These are phyloP conservation scores for Penicillium sp. DNA, from an alignment of 2,329 filamentous ascomycete species.

Conservation along the genomic window DNA sequence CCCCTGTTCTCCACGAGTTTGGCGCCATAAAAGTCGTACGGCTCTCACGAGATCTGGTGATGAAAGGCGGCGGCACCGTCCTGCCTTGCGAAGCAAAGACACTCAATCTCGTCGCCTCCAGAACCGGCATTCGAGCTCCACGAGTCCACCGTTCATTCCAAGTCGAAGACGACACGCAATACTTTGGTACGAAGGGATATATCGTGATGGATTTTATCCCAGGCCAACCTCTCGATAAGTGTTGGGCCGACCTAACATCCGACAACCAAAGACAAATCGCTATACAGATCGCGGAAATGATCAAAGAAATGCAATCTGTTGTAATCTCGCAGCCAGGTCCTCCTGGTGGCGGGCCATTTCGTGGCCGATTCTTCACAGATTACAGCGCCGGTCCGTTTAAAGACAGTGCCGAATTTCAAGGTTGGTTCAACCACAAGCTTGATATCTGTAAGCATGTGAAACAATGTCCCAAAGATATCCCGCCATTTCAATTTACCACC, in stretches of 20 bases:
- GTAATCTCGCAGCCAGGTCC: slow-evolving; percentile 6
- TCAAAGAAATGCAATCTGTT: slow-evolving; percentile 18
- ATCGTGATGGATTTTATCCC: slow-evolving; percentile 26
- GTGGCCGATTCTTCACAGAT: slow-evolving; percentile 19
- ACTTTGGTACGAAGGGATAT: slow-evolving; percentile 21
- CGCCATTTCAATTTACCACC: slow-evolving; percentile 11
- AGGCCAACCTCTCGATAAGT: slow-evolving; percentile 20
- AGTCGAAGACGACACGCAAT: slow-evolving; percentile 15
- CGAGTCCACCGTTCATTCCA: slow-evolving; percentile 19
- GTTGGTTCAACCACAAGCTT: slow-evolving; percentile 25
- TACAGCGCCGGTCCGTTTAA: slow-evolving; percentile 20
- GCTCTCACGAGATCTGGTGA: slow-evolving; percentile 16
- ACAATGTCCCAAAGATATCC: slow-evolving; percentile 11
- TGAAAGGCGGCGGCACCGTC: slow-evolving; percentile 20
- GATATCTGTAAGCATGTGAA: slow-evolving; percentile 14
- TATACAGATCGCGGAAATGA: slow-evolving; percentile 17
- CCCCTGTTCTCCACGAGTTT: slow-evolving; percentile 15
- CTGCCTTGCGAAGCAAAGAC: slow-evolving; percentile 18
- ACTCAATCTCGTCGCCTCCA: slow-evolving; percentile 17
- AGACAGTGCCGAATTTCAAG: slow-evolving; percentile 13
- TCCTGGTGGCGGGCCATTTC: slow-evolving; percentile 15
- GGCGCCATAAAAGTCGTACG: slow-evolving; percentile 19
- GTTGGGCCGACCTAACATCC: slow-evolving; percentile 15
- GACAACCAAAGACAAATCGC: slow-evolving; percentile 14
- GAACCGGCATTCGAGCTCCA: slow-evolving; percentile 16